Evolutionary conservation across 768 basidiomycete genomes (phyloP), one percentile per base, ranked within the genome.

Genomic region (Phlebiopsis flavidoalba): DNA sequence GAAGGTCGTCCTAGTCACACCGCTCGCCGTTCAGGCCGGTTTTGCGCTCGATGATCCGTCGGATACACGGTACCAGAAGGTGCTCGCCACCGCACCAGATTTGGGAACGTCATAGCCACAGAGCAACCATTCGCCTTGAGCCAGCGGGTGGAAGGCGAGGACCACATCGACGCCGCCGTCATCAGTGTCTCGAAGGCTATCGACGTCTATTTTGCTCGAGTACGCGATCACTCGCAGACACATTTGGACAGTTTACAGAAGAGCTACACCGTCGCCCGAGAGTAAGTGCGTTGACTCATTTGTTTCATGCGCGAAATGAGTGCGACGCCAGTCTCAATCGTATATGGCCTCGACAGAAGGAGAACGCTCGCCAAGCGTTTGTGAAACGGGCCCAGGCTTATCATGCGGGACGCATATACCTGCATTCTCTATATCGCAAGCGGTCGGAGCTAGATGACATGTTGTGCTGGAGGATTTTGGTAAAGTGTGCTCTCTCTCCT

Each of bases 161-260:
- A 93, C 69, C 89, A 92, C 63, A 89, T 92, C 48, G 95, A 98
- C 70, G 26, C 26, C n/a, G 89, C 91, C 5, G 84, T 96, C 35
- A 80, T 91, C 36, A 78, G 78, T 40, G 82, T 92, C 17, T 81
- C 85, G 22, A 85, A 84, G 50, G 87, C 86, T 3, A 86, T 93
- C 48, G 91, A 93, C 64, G 83, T 85, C 1, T 91, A 83, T 67
- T 91, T 91, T 72, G 89, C 82, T 14, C 75, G 89, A 69, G 82
- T 74, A 50, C 75, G 84, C 66, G 73, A 73, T 55, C 80, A 83
- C 56, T 31, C 26, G 26, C 26, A 31, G 26, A n/a, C 26, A 31
- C 26, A 31, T 31, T 90, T 84, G 64, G 83, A 83, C 58, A 75
- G 80, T 10, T 68, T 88, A 67, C 86, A 87, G 71, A 92, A 86